These are phyloP conservation scores for Boletus barrowsii DNA, from an alignment of 768 basidiomycete genomes.

Conservation along the genomic window DNA sequence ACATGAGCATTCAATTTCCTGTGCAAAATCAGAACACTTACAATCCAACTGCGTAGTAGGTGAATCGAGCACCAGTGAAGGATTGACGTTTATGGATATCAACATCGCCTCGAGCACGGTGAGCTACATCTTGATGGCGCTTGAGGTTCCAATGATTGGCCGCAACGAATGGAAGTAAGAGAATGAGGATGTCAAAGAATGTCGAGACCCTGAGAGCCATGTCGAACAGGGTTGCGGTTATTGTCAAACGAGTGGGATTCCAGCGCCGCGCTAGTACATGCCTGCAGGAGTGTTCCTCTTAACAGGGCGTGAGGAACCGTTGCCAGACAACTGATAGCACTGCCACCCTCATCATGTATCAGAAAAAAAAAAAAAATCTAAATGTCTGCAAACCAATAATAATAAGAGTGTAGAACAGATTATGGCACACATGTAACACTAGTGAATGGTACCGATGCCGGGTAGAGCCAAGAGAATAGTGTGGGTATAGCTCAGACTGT, in stretches of 20 bases:
- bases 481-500: slow-evolving; percentile 26
- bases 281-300: not conserved
- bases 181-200: slow-evolving; percentile 35
- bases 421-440: slow-evolving; percentile 19
- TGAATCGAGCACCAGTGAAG: slow-evolving; percentile 40
- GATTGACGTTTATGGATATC: slow-evolving; percentile 38
- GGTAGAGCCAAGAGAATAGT: slow-evolving; percentile 15
- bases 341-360: slow-evolving; percentile 6
- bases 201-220: slow-evolving; percentile 23
- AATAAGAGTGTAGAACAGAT: slow-evolving; percentile 1
- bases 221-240: slow-evolving; percentile 1
- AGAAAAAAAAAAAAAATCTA: not conserved
- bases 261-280: slow-evolving; percentile 8
- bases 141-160: slow-evolving; percentile 29
- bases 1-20: slow-evolving; percentile 4
- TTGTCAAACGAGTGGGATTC: slow-evolving; percentile 20
- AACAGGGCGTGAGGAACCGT: not conserved
- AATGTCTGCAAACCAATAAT: not conserved
- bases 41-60: slow-evolving; percentile 58
- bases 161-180: slow-evolving; percentile 34
- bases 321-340: slow-evolving; percentile 14
- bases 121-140: slow-evolving; percentile 49
- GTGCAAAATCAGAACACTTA: slow-evolving; percentile 23
- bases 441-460: slow-evolving; percentile 3
- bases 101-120: slow-evolving; percentile 42